Percentiles rank a stretch among this genome's conserved stretches.
Evolutionary conservation across 352 stramenopile species (phyloP).

Genomic region (Globisporangium rhizosaccharum): DNA sequence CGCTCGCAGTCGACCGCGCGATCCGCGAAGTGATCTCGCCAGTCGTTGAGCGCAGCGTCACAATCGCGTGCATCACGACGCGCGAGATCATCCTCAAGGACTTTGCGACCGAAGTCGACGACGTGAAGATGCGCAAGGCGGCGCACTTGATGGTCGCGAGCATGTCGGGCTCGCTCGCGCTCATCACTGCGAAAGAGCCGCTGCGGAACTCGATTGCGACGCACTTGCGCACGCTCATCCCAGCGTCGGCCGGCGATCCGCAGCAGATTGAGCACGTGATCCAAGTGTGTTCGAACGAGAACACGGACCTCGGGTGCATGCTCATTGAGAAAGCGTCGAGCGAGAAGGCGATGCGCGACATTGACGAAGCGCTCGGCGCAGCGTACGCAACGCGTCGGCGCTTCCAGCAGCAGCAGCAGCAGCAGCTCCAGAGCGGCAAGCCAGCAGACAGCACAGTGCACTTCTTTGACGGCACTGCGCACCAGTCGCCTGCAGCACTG

Average conservation of each 20-base stretch:
- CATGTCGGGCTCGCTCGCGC: constrained; percentile 95
- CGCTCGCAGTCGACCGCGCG: constrained; percentile 95
- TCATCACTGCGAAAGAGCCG: constrained; percentile 98
- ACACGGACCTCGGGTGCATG: constrained; percentile 98
- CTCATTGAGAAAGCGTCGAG: constrained; percentile 99
- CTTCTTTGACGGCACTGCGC: constrained; percentile 69
- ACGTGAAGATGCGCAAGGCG: constrained; percentile 96
- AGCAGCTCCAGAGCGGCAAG: constrained; percentile 69
- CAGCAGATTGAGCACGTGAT: constrained; percentile 96
- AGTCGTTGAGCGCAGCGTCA: constrained; percentile 97
- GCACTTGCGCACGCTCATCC: constrained; percentile 92
- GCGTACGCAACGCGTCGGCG: constrained; percentile 82
- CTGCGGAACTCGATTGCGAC: constrained; percentile 97
- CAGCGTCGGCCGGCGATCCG: constrained; percentile 74
- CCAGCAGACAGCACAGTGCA: constrained; percentile 40
- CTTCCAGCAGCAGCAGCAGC: constrained; percentile 87
- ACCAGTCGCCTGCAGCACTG: constrained; percentile 72
- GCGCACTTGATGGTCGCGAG: constrained; percentile 98
- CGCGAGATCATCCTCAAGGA: constrained; percentile 98
- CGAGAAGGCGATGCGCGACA: constrained; percentile 97
- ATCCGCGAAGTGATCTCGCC: constrained; percentile 99
- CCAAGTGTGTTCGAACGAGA: constrained; percentile 96
- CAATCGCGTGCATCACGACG: constrained; percentile 98
- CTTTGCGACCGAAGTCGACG: constrained; percentile 95
- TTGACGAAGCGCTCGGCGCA: constrained; percentile 92